These are phyloP conservation scores for Chytridium lagenaria DNA, from an alignment of 371 early-diverging fungal species.

Conservation along the genomic window DNA sequence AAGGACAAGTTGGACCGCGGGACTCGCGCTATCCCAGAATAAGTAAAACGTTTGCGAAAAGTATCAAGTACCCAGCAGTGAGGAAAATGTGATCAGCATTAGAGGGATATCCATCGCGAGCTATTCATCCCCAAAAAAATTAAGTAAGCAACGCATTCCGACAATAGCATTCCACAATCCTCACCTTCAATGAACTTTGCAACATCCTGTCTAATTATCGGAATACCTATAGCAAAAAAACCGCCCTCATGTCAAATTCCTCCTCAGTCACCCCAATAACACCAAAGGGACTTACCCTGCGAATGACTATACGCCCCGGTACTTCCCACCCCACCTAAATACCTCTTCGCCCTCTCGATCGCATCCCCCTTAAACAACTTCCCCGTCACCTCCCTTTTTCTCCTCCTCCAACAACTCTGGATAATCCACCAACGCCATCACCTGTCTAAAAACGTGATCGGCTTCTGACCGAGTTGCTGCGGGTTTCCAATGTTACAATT, in stretches of 20 bases:
- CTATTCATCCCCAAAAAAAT: slow-evolving; percentile 28
- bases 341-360: slow-evolving; percentile 77
- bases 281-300: slow-evolving; percentile 66
- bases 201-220: slow-evolving; percentile 80
- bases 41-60: slow-evolving; percentile 22
- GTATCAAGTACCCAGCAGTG: slow-evolving; percentile 73
- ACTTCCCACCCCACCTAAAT: slow-evolving; percentile 70
- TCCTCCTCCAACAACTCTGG: slow-evolving; percentile 73
- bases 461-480: slow-evolving; percentile 92
- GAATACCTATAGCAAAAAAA: slow-evolving; percentile 53
- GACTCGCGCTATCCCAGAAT: slow-evolving; percentile 65
- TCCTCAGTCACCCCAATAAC: slow-evolving; percentile 3
- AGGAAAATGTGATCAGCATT: slow-evolving; percentile 86
- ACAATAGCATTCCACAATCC: background rate
- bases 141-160: background rate
- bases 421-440: slow-evolving; percentile 82
- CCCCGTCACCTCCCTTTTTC: slow-evolving; percentile 31
- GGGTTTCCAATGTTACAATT: slow-evolving; percentile 98
- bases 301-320: slow-evolving; percentile 89
- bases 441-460: slow-evolving; percentile 97
- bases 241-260: too few species aligned
- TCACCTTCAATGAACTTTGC: slow-evolving; percentile 78
- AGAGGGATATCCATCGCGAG: slow-evolving; percentile 87
- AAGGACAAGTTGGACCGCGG: slow-evolving; percentile 88
- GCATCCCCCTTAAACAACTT: slow-evolving; percentile 78